Conservation (phyloP, 495 filamentous ascomycete genomes). For the Penicillium diatomitis region DNA sequence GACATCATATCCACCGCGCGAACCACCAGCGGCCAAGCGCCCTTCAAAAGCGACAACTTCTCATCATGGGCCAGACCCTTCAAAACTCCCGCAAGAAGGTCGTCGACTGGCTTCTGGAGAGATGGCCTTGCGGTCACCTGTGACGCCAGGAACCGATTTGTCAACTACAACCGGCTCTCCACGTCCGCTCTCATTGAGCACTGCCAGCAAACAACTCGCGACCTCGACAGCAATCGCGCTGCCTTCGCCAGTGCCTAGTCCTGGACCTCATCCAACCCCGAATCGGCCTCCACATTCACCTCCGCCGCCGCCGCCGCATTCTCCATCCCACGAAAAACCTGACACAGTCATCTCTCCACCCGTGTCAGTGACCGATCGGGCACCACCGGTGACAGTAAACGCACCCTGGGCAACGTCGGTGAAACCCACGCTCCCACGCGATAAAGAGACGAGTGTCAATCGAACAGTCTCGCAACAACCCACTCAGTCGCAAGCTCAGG, state of each 20-base stretch:
- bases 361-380: not conserved
- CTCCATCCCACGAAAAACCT: not conserved
- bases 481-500: too few relatives aligned
- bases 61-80: not conserved
- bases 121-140: conserved; percentile 15
- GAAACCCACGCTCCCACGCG: too few relatives aligned
- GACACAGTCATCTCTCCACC: not conserved
- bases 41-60: not conserved
- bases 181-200: not conserved
- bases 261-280: conserved; percentile 10
- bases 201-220: not conserved
- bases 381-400: not conserved
- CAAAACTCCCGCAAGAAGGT: not conserved
- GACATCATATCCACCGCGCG: not conserved
- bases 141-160: conserved; percentile 12
- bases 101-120: not conserved
- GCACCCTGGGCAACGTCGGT: too few relatives aligned
- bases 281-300: not conserved
- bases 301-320: not conserved
- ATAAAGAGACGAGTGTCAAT: too few relatives aligned
- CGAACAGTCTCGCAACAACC: too few relatives aligned
- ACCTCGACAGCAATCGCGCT: conserved; percentile 2
- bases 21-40: not conserved
- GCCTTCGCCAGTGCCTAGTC: conserved; percentile 12
- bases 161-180: not conserved